Evolutionary conservation across 495 filamentous ascomycete genomes (phyloP), one percentile per base, ranked within the genome.

Genomic region (Penicillium bialowiezense): DNA sequence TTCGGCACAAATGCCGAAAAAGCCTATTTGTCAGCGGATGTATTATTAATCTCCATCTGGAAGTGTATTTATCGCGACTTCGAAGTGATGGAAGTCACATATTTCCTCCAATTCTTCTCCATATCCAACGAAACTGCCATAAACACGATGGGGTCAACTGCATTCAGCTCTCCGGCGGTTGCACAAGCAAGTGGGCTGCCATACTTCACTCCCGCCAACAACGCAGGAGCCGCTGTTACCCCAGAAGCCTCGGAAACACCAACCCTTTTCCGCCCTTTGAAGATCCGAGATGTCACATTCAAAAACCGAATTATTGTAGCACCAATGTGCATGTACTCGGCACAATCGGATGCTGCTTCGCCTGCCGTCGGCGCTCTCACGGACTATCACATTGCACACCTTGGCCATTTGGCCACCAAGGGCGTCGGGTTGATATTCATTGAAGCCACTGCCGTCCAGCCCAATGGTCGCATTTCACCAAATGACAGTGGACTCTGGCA

Each of bases 401-500:
- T 89, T 2, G 81, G 83, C 47, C 70, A 81, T 49, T 78, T 84
- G 43, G 77, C 82, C 28, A 67, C 81, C 48, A 84, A 82, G 52
- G 88, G 88, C 28, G 77, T 73, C 1, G 79, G 78, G 1, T 65
- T 91, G 37, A 77, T 82, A 40, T 77, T 89, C 43, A 70, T 87
- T 49, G 88, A 90, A 70, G 86, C 88, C 29, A 83, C 80, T 6
- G 75, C 77, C 29, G 86, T 90, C 1, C 71, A 76, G 24, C 60
- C 83, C 9, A 83, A 87, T 58, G 88, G 87, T 9, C 75, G 88
- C 41, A 90, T 90, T 61, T 79, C 80, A 10, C 85, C 87, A 13
- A 74, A 88, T 58, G 84, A 88, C 56, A 58, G 67, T 12, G 88
- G 88, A 3, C 65, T 91, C 6, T 90, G 86, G 87, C 71, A 81